These are phyloP conservation scores for Cephalotrichum gorgonifer DNA, from an alignment of 2,329 filamentous ascomycete genomes.

Conservation along the genomic window DNA sequence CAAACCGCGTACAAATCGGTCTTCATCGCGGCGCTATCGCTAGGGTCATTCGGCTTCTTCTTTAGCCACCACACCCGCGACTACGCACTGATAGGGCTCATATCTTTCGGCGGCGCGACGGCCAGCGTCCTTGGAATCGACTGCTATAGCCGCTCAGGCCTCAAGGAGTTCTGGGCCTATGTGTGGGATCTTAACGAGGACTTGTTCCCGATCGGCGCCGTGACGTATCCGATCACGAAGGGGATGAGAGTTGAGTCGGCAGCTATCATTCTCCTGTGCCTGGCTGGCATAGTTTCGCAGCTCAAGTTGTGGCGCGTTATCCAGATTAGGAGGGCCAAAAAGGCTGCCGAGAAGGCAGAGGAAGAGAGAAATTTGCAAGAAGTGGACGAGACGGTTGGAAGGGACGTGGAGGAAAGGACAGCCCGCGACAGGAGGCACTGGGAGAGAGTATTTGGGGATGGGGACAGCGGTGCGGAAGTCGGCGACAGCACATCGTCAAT, in stretches of 20 bases:
- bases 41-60: constrained; percentile 61
- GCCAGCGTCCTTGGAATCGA: constrained; percentile 75
- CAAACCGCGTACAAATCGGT: constrained; percentile 53
- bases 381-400: constrained; percentile 62
- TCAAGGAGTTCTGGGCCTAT: constrained; percentile 96
- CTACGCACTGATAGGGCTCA: constrained; percentile 66
- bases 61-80: constrained; percentile 69
- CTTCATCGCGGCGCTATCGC: constrained; percentile 65
- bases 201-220: constrained; percentile 66
- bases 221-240: constrained; percentile 75
- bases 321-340: constrained; percentile 47
- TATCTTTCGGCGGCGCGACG: constrained; percentile 75
- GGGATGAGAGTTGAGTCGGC: constrained; percentile 81
- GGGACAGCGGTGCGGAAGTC: constrained; percentile 17
- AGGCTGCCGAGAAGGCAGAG: constrained; percentile 36
- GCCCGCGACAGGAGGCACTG: constrained; percentile 55
- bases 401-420: constrained; percentile 52
- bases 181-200: constrained; percentile 74
- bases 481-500: constrained; percentile 15
- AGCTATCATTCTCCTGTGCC: constrained; percentile 60
- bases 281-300: constrained; percentile 74
- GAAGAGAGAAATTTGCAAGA: constrained; percentile 43
- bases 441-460: constrained; percentile 68
- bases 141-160: constrained; percentile 77
- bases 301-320: constrained; percentile 78